These are phyloP conservation scores for Fonsecaea erecta DNA, from an alignment of 2,329 filamentous ascomycete species.

Conservation along the genomic window DNA sequence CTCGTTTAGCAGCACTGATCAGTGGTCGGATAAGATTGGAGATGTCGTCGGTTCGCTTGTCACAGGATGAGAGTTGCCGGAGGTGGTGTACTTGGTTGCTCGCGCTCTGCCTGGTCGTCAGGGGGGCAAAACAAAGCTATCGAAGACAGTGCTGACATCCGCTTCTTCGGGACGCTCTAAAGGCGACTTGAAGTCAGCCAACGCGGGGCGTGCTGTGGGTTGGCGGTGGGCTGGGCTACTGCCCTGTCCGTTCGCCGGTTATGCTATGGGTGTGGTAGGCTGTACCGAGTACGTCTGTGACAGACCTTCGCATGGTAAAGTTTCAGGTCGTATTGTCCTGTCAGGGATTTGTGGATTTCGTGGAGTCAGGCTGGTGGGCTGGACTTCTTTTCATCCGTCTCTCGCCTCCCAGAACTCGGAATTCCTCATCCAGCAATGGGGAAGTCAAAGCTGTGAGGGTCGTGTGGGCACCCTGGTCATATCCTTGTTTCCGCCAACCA, in stretches of 20 bases:
- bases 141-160: slow-evolving; percentile 27
- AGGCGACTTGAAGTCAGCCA: slow-evolving; percentile 2
- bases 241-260: neutral
- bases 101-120: neutral
- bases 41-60: slow-evolving; percentile 1
- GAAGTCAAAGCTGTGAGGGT: neutral
- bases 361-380: slow-evolving; percentile 4
- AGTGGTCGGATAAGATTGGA: slow-evolving; percentile 11
- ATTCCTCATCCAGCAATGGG: slow-evolving; percentile 1
- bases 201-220: neutral
- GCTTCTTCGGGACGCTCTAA: slow-evolving; percentile 12
- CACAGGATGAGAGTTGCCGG: neutral
- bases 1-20: slow-evolving; percentile 4
- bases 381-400: neutral
- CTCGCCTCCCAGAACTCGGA: neutral
- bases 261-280: neutral
- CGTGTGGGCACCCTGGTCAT: neutral
- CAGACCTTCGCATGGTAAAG: neutral
- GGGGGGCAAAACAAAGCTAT: slow-evolving; percentile 24
- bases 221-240: neutral
- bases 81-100: neutral
- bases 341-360: neutral
- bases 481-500: neutral
- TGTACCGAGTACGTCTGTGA: too few species aligned
- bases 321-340: neutral